These are phyloP conservation scores for Citrus inodora DNA, from an alignment of 345 rosid species.

Conservation along the genomic window DNA sequence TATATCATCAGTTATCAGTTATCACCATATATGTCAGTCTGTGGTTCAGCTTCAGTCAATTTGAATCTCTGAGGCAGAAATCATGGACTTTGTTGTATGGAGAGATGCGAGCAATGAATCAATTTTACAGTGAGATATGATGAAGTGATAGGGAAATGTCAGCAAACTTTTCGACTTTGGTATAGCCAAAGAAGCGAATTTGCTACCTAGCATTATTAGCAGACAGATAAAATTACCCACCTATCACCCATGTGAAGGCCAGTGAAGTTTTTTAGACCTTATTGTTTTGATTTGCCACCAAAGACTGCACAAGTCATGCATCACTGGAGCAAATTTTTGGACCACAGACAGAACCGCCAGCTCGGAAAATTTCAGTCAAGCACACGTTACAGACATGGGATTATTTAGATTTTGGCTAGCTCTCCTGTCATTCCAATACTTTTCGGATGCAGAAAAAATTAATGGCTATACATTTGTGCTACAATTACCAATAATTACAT, in stretches of 20 bases:
- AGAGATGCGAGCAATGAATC: background rate
- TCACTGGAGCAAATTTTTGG: slow-evolving; percentile 1
- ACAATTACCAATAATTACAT: too few species aligned
- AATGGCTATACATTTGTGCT: background rate
- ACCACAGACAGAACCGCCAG: background rate
- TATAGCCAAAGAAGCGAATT: background rate
- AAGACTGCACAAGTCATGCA: background rate
- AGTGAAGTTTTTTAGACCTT: background rate
- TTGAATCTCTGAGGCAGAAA: background rate
- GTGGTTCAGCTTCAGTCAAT: background rate
- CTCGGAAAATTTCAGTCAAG: background rate
- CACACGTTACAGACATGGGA: background rate
- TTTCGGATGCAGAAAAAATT: background rate
- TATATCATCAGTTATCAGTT: background rate
- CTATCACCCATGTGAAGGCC: slow-evolving; percentile 16
- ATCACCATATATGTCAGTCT: background rate
- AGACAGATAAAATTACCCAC: background rate
- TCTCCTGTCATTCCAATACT: background rate
- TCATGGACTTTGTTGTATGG: background rate
- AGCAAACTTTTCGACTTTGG: background rate
- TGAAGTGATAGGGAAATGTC: slow-evolving; percentile 3
- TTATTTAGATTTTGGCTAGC: background rate
- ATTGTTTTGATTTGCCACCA: too few species aligned
- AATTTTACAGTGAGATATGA: background rate
- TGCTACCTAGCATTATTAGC: background rate